Evolutionary conservation across 164 flowering plant genomes (phyloP), one percentile per base, ranked within the genome.

Genomic region (Stephania cephalantha): DNA sequence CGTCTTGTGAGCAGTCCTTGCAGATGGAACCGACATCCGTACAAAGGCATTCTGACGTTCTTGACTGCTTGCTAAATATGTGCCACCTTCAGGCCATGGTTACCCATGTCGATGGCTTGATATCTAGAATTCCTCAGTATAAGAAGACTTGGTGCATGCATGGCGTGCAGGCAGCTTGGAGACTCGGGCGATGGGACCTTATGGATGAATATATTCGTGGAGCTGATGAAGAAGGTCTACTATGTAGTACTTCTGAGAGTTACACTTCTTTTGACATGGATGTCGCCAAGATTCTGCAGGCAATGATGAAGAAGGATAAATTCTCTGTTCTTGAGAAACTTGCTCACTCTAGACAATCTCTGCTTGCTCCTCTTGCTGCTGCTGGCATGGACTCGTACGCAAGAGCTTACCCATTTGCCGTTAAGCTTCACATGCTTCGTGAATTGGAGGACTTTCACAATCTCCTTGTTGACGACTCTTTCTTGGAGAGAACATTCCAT

Each of bases 131-230:
- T 84, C 94, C 97, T 68, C 83, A 89, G 76, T 88, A 89, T 81
- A 90, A 88, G 86, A 94, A 92, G 82, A 88, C 95, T 76, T 96
- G 99, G 99, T 94, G 97, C 83, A 96, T 90, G 90, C 99, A 96
- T 85, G 99, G 99, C 35, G 91, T 92, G 80, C 99, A 96, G 80
- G 97, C 99, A 69, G 99, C 99, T 72, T 96, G 99, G 99, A 94
- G 99, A 83, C 97, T 96, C 71, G 97, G 98, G 30, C 85, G 89
- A 83, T 96, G 99, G 99, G 96, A 92, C 71, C 84, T 96, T 85
- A 96, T 92, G 98, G 89, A 89, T 79, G 98, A 94, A 79, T 96
- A 90, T 81, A 90, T 94, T 67, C 74, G 81, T 81, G 94, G 95
- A 46, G 98, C 97, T 79, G 91, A 89, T 79, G 86, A 83, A 79